These are phyloP conservation scores for Talaromyces liani DNA, from an alignment of 495 filamentous ascomycete species.

Conservation along the genomic window DNA sequence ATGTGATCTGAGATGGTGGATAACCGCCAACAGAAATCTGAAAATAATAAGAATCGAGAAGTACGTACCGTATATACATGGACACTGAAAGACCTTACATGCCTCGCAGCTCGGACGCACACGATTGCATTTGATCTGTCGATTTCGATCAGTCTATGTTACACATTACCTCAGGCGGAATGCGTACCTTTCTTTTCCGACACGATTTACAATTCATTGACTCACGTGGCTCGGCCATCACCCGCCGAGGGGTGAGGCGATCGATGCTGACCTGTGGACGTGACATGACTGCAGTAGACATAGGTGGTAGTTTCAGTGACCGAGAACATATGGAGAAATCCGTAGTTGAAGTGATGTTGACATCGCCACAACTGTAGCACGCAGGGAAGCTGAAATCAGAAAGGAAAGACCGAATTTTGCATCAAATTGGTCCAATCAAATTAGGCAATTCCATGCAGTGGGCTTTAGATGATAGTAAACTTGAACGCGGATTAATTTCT, in stretches of 20 bases:
- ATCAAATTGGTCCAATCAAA: neutral
- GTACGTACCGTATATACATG: slow-evolving; percentile 76
- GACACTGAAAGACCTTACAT: slow-evolving; percentile 79
- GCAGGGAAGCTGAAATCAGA: neutral
- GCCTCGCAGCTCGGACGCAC: slow-evolving; percentile 77
- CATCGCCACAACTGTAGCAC: neutral
- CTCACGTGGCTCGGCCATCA: slow-evolving; percentile 70
- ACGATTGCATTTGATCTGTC: slow-evolving; percentile 83
- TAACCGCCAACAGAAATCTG: neutral
- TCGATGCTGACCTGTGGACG: slow-evolving; percentile 81
- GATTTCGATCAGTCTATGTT: neutral
- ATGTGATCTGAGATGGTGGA: neutral
- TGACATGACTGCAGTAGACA: slow-evolving; percentile 40
- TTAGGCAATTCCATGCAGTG: neutral
- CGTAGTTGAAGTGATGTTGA: neutral
- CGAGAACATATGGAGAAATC: neutral
- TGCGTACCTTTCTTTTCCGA: slow-evolving; percentile 70
- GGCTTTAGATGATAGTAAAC: neutral
- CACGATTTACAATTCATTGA: slow-evolving; percentile 94
- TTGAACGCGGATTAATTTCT: neutral
- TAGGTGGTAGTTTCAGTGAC: neutral
- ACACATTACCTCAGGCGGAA: neutral
- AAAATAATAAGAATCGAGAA: neutral
- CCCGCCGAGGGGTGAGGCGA: slow-evolving; percentile 64
- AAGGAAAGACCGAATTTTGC: neutral